These are phyloP conservation scores for Globisporangium barbulae DNA, from an alignment of 352 stramenopile species.

Conservation along the genomic window DNA sequence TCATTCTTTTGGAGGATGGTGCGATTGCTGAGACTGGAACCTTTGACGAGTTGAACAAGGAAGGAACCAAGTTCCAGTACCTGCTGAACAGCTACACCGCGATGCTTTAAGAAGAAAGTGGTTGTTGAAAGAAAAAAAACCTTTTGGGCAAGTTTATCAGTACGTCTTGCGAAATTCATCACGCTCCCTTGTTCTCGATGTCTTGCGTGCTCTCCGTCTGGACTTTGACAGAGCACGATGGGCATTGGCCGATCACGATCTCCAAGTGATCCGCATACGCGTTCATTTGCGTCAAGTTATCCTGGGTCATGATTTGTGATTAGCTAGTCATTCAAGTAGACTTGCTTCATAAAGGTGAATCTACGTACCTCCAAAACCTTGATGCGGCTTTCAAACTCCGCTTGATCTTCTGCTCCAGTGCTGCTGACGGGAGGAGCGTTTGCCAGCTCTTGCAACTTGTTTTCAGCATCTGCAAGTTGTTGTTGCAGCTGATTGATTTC, in stretches of 20 bases:
- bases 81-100: constrained; percentile 61
- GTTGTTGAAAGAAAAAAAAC: constrained; percentile 1
- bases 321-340: not conserved
- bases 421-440: constrained; percentile 14
- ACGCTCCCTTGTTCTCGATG: constrained; percentile 18
- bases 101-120: constrained; percentile 39
- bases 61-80: constrained; percentile 78
- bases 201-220: constrained; percentile 67
- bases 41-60: constrained; percentile 69
- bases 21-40: constrained; percentile 74
- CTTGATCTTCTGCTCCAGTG: constrained; percentile 23
- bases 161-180: constrained; percentile 4
- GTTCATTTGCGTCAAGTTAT: constrained; percentile 78
- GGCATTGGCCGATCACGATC: constrained; percentile 66
- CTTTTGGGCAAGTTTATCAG: constrained; percentile 1
- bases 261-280: constrained; percentile 76
- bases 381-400: constrained; percentile 32
- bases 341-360: not conserved
- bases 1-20: constrained; percentile 82
- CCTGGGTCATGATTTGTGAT: constrained; percentile 26
- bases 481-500: constrained; percentile 38
- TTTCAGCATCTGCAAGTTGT: constrained; percentile 22
- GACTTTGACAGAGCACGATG: constrained; percentile 66
- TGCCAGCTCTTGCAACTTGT: constrained; percentile 17
- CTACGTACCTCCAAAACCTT: constrained; percentile 63